A percentile compares a stretch with the other conserved stretches of the same genome.
Conservation (phyloP, 768 basidiomycete species). For the Chlorophyllum brunneum region DNA sequence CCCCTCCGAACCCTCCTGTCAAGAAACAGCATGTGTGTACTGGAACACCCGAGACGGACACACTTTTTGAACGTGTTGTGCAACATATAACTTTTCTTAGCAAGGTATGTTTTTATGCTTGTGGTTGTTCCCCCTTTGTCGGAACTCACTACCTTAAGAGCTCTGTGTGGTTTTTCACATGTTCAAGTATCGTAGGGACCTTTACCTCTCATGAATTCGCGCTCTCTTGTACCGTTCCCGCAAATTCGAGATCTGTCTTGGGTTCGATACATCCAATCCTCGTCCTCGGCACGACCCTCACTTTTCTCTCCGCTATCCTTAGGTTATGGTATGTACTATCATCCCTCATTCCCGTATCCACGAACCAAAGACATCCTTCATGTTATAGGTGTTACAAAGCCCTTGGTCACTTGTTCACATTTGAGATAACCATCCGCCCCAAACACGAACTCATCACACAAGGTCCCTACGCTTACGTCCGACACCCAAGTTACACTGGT, state of each 20-base stretch:
- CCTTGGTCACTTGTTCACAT: constrained; percentile 39
- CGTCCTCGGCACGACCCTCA: constrained; percentile 22
- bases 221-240: neutral
- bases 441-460: constrained; percentile 37
- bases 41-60: constrained; percentile 21
- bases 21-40: constrained; percentile 28
- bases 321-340: constrained; percentile 27
- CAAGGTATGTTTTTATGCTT: constrained; percentile 24
- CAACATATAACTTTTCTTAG: constrained; percentile 34
- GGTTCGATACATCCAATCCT: constrained; percentile 7
- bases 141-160: no score
- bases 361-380: neutral
- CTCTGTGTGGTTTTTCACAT: constrained; percentile 10
- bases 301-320: constrained; percentile 24
- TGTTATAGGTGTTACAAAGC: constrained; percentile 32
- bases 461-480: constrained; percentile 41
- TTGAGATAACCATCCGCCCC: constrained; percentile 37
- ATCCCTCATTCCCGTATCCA: neutral
- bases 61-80: constrained; percentile 32
- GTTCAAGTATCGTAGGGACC: neutral
- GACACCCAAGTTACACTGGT: constrained; percentile 43
- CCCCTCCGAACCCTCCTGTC: constrained; percentile 36
- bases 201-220: neutral
- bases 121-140: constrained; percentile 21
- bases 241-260: neutral